phyloP scores from a whole-genome alignment of 129 eudicot species.

The Helianthus annuus region DNA sequence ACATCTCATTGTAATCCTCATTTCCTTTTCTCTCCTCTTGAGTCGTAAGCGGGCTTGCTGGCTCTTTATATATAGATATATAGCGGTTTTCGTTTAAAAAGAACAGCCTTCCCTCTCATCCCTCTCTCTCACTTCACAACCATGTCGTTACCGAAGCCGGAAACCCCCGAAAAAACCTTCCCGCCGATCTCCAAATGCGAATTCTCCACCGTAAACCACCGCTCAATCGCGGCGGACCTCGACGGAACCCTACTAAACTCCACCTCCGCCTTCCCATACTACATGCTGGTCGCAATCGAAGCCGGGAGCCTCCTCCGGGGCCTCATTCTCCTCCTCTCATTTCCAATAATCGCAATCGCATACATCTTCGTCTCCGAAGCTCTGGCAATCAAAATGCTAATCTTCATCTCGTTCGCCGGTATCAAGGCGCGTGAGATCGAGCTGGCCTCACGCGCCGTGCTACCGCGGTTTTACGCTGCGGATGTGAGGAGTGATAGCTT shows the following conservation, averaged over 20 bases:
- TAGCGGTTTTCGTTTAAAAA: too few species aligned
- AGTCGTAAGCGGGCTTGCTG: too few species aligned
- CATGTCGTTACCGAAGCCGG: constrained; percentile 51
- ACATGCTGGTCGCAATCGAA: constrained; percentile 90
- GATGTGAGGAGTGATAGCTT: constrained; percentile 81
- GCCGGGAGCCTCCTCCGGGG: constrained; percentile 96
- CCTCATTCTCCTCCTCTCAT: constrained; percentile 58
- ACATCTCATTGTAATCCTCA: too few species aligned
- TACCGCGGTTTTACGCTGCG: constrained; percentile 73
- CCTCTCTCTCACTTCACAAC: background rate
- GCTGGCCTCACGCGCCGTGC: constrained; percentile 83
- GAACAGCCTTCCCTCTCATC: background rate
- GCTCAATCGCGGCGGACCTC: constrained; percentile 87
- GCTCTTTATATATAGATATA: too few species aligned
- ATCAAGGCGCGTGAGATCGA: constrained; percentile 81
- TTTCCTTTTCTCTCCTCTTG: too few species aligned
- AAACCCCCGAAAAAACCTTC: constrained; percentile 38
- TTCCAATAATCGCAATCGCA: constrained; percentile 74
- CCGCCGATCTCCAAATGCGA: constrained; percentile 67
- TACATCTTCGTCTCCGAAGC: constrained; percentile 81
- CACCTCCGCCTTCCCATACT: constrained; percentile 90
- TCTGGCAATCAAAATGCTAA: constrained; percentile 73
- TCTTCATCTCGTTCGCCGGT: constrained; percentile 71
- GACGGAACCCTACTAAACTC: constrained; percentile 85
- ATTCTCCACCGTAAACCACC: constrained; percentile 47